A percentile compares a stretch with the other conserved stretches of the same genome.
phyloP scores from a whole-genome alignment of 2,329 filamentous ascomycete genomes.

The Arthrobotrys iridis region DNA sequence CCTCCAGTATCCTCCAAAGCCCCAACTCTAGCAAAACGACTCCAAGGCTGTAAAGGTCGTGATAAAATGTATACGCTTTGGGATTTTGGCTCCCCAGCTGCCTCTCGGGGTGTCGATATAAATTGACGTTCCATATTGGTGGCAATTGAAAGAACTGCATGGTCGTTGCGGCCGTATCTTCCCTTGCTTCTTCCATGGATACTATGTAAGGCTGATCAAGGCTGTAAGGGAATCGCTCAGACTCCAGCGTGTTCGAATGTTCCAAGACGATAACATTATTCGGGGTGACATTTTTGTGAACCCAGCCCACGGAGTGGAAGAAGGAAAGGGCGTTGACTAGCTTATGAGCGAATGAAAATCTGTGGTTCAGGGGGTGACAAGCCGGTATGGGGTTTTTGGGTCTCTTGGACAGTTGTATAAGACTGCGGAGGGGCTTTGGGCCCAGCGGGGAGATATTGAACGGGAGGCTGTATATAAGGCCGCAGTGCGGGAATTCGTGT shows the following conservation, averaged over 20 bases:
- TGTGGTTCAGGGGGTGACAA: not conserved
- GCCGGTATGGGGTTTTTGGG: not conserved
- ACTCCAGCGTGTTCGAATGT: not conserved
- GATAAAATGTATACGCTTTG: not conserved
- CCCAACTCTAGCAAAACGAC: slow-evolving; percentile 13
- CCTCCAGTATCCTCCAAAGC: slow-evolving; percentile 1
- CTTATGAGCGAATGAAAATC: not conserved
- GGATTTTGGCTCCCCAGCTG: not conserved
- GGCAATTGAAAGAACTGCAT: not conserved
- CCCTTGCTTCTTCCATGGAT: slow-evolving; percentile 2
- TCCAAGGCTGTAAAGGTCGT: slow-evolving; percentile 15
- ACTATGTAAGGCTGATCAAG: not conserved
- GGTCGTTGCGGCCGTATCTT: not conserved
- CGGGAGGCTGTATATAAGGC: slow-evolving; percentile 5
- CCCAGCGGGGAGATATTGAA: not conserved
- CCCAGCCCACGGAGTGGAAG: slow-evolving; percentile 4
- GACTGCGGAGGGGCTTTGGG: not conserved
- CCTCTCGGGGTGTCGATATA: slow-evolving; percentile 3
- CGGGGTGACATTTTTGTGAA: slow-evolving; percentile 1
- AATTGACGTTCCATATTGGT: not conserved
- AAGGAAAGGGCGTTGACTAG: not conserved
- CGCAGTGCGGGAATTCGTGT: not conserved
- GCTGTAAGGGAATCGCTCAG: not conserved
- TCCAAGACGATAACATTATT: not conserved
- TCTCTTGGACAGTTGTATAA: not conserved